Percentiles rank a stretch among this genome's conserved stretches.
phyloP scores from a whole-genome alignment of 148 eudicot genomes.

The Gaultheria prostrata region DNA sequence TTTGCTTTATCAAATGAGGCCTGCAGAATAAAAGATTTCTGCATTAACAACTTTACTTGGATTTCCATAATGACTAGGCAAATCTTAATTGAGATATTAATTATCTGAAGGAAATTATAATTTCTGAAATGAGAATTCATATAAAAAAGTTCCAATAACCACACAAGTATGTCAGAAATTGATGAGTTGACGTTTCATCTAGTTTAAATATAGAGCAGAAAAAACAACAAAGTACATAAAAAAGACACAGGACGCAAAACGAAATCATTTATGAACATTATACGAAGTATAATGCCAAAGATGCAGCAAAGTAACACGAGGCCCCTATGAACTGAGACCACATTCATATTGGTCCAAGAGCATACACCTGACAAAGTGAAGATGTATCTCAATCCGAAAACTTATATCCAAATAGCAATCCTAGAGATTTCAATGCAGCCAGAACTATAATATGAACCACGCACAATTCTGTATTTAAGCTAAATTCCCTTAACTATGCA shows the following conservation, averaged over 20 bases:
- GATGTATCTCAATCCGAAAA: not conserved
- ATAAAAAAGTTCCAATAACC: not conserved
- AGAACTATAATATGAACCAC: not conserved
- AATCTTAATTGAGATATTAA: not conserved
- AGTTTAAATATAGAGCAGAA: not conserved
- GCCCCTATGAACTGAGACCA: not conserved
- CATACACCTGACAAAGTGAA: not conserved
- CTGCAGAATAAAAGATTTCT: slow-evolving; percentile 9
- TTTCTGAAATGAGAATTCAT: too few relatives aligned
- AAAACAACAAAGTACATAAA: not conserved
- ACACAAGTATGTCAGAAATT: not conserved
- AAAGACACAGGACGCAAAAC: not conserved
- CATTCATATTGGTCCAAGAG: not conserved
- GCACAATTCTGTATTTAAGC: not conserved
- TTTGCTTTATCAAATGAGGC: slow-evolving; percentile 22
- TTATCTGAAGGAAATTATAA: too few relatives aligned
- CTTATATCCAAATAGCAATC: not conserved
- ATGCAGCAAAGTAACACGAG: not conserved
- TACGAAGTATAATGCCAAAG: not conserved
- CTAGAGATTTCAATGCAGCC: not conserved
- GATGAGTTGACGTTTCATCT: not conserved
- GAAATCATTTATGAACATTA: not conserved
- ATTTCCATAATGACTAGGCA: not conserved
- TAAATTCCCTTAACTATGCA: not conserved
- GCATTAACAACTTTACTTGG: not conserved